Conservation (phyloP, 495 filamentous ascomycete genomes). For the Talaromyces liani region DNA sequence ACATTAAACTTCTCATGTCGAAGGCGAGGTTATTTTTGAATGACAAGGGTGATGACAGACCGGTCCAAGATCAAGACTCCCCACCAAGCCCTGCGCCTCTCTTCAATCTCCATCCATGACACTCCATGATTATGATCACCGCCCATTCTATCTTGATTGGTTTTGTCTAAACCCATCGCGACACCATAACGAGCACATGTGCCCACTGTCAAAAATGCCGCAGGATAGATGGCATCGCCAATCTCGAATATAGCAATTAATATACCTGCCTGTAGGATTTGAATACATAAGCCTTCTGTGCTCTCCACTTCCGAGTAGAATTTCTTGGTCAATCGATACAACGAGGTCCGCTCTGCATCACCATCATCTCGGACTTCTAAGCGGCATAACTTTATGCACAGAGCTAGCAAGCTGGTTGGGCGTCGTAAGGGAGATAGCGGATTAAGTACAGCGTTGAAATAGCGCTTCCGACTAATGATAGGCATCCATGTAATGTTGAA, state of each 20-base stretch:
- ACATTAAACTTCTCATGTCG: neutral
- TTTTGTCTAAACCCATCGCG: slow-evolving; percentile 17
- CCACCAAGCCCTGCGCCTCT: slow-evolving; percentile 44
- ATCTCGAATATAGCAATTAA: slow-evolving; percentile 24
- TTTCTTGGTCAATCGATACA: neutral
- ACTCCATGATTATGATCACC: slow-evolving; percentile 24
- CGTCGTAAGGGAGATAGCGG: neutral
- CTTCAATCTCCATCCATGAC: slow-evolving; percentile 30
- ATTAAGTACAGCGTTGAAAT: neutral
- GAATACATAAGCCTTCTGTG: neutral
- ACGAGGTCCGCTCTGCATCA: neutral
- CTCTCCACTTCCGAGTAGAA: slow-evolving; percentile 5
- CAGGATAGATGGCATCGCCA: slow-evolving; percentile 25
- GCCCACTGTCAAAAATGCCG: slow-evolving; percentile 22
- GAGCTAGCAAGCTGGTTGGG: neutral
- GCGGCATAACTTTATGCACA: neutral
- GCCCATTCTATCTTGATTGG: neutral
- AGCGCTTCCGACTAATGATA: neutral
- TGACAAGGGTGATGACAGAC: slow-evolving; percentile 11
- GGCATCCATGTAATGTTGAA: neutral
- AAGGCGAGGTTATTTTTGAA: neutral
- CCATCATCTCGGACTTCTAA: neutral
- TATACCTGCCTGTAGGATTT: slow-evolving; percentile 17
- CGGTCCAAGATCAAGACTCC: slow-evolving; percentile 40
- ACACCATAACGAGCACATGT: slow-evolving; percentile 27